Evolutionary conservation across 2,329 filamentous ascomycete species (phyloP).

Genomic region (Colletotrichum tamarilloi): DNA sequence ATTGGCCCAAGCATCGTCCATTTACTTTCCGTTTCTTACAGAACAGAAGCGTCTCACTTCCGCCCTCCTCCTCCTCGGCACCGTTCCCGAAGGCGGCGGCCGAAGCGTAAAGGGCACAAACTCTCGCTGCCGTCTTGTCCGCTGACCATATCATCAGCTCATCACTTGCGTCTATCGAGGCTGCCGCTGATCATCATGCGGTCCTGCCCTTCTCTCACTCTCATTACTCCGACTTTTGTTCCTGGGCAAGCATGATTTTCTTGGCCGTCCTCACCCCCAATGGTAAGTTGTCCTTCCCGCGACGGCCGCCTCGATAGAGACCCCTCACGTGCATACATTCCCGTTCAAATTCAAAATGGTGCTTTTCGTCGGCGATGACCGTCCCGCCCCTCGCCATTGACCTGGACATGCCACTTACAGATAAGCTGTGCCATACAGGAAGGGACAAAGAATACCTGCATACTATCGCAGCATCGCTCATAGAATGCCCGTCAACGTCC

Average conservation of each 20-base stretch:
- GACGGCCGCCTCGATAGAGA: neutral
- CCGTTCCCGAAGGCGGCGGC: neutral
- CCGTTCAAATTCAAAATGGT: neutral
- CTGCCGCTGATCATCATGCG: neutral
- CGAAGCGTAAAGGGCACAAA: neutral
- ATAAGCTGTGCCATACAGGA: neutral
- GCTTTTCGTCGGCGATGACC: neutral
- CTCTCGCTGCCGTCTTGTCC: neutral
- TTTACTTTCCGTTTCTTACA: neutral
- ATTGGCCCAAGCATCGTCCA: neutral
- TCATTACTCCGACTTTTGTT: neutral
- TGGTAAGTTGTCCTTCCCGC: neutral
- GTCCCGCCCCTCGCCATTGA: neutral
- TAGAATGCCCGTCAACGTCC: neutral
- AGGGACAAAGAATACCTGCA: no score
- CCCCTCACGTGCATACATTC: neutral
- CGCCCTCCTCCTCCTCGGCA: neutral
- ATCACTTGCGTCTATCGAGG: constrained; percentile 3
- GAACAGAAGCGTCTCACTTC: neutral
- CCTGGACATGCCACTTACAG: neutral
- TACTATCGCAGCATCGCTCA: no score
- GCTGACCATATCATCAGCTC: neutral
- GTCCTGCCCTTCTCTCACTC: neutral
- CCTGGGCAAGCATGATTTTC: neutral
- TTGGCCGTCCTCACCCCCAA: neutral